Conservation (phyloP, 768 basidiomycete genomes). For the Cystobasidium tubakii region DNA sequence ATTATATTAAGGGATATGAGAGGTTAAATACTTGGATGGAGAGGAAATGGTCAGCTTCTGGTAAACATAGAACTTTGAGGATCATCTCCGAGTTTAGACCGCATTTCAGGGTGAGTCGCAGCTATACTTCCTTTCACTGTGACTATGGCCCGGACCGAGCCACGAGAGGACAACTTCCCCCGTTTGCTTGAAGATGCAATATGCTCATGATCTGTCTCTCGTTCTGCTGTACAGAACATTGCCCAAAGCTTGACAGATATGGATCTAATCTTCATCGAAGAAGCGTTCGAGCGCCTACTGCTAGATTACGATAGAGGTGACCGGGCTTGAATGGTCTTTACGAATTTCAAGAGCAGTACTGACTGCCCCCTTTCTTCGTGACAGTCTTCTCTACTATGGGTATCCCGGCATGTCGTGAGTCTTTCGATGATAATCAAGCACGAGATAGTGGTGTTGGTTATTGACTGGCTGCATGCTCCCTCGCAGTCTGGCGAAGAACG, state of each 20-base stretch:
- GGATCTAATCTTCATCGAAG: slow-evolving; percentile 94
- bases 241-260: slow-evolving; percentile 79
- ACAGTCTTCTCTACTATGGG: slow-evolving; percentile 80
- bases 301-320: slow-evolving; percentile 82
- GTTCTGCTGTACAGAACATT: slow-evolving; percentile 52
- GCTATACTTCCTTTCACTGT: no score
- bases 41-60: slow-evolving; percentile 59
- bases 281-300: slow-evolving; percentile 89
- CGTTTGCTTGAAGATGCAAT: no score
- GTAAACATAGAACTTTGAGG: slow-evolving; percentile 77
- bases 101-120: slow-evolving; percentile 50
- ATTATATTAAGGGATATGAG: slow-evolving; percentile 93
- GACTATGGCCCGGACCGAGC: no score
- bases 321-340: slow-evolving; percentile 38
- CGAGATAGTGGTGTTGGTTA: no score
- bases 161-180: no score
- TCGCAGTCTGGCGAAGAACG: slow-evolving; percentile 71
- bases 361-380: background rate
- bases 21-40: slow-evolving; percentile 55
- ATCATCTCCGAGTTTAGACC: slow-evolving; percentile 58
- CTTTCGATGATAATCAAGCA: background rate
- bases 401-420: slow-evolving; percentile 76
- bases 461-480: background rate
- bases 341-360: background rate
- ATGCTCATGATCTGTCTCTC: no score